phyloP scores from a whole-genome alignment of 2,329 filamentous ascomycete genomes.

The Ceratocystis variospora region DNA sequence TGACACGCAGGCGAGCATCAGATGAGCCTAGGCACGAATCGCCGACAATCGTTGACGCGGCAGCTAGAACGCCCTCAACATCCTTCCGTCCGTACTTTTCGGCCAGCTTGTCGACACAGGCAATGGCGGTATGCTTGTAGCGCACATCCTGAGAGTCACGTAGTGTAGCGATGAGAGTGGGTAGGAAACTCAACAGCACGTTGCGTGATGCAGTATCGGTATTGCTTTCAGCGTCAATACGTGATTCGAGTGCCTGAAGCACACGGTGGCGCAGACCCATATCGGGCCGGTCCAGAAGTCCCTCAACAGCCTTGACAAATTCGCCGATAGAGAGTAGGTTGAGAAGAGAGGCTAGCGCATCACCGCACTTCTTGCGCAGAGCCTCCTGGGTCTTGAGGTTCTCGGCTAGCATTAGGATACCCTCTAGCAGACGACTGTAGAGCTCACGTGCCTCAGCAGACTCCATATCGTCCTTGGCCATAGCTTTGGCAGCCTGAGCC shows the following conservation, averaged over 20 bases:
- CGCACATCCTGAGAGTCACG: constrained; percentile 55
- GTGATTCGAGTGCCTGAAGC: constrained; percentile 63
- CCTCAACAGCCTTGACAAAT: constrained; percentile 78
- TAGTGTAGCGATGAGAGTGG: constrained; percentile 64
- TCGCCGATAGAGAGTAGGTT: constrained; percentile 74
- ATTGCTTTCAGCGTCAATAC: constrained; percentile 59
- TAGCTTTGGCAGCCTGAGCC: constrained; percentile 40
- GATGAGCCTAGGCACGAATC: constrained; percentile 60
- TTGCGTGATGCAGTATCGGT: constrained; percentile 53
- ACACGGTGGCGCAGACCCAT: constrained; percentile 66
- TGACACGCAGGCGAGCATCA: constrained; percentile 59
- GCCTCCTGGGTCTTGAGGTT: constrained; percentile 42
- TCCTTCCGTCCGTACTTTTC: constrained; percentile 95
- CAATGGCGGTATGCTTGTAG: constrained; percentile 73
- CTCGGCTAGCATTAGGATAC: constrained; percentile 52
- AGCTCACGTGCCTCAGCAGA: constrained; percentile 51
- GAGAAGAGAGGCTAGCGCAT: constrained; percentile 65
- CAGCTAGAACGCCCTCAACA: constrained; percentile 56
- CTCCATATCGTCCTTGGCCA: constrained; percentile 51
- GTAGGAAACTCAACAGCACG: constrained; percentile 64
- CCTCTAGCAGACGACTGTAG: constrained; percentile 56
- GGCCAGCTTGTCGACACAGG: constrained; percentile 81
- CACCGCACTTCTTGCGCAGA: constrained; percentile 47
- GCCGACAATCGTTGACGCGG: constrained; percentile 64
- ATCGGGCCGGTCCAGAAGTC: constrained; percentile 61